Conservation (phyloP, 306 rosid species). For the Calophaca sinica region DNA sequence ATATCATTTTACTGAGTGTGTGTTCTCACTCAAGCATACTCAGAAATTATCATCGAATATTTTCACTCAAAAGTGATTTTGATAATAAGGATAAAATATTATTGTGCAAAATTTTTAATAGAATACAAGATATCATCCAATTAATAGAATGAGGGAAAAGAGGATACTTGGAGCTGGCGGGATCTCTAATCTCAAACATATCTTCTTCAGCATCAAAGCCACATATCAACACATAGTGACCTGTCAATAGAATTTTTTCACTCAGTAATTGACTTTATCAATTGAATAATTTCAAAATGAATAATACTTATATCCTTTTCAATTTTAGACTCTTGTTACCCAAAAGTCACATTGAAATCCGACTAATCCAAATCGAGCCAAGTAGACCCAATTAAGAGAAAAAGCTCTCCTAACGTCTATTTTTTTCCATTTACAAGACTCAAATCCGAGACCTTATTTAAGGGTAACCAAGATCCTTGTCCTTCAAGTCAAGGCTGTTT, state of each 20-base stretch:
- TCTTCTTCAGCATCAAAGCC: conserved; percentile 86
- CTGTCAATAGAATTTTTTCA: conserved; percentile 52
- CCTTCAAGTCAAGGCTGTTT: neutral
- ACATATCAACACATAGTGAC: conserved; percentile 91
- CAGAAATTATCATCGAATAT: neutral
- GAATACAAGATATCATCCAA: conserved; percentile 30
- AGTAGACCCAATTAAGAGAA: neutral
- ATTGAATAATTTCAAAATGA: conserved; percentile 38
- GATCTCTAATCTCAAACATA: conserved; percentile 99
- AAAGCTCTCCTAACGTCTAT: neutral
- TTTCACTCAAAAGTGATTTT: neutral
- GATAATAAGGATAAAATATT: conserved; percentile 18
- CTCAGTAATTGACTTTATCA: conserved; percentile 37
- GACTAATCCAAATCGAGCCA: neutral
- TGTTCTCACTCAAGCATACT: neutral
- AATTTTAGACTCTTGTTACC: neutral
- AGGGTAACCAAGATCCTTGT: neutral
- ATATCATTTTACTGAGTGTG: no score
- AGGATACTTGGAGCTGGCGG: conserved; percentile 78
- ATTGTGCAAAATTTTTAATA: neutral
- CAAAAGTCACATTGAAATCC: neutral
- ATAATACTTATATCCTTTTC: conserved; percentile 3
- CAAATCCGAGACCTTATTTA: neutral
- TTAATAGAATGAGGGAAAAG: conserved; percentile 33
- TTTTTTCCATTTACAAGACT: conserved; percentile 1